phyloP scores from a whole-genome alignment of 1,284 basidiomycete genomes.

The Cutaneotrichosporon dermatis region DNA sequence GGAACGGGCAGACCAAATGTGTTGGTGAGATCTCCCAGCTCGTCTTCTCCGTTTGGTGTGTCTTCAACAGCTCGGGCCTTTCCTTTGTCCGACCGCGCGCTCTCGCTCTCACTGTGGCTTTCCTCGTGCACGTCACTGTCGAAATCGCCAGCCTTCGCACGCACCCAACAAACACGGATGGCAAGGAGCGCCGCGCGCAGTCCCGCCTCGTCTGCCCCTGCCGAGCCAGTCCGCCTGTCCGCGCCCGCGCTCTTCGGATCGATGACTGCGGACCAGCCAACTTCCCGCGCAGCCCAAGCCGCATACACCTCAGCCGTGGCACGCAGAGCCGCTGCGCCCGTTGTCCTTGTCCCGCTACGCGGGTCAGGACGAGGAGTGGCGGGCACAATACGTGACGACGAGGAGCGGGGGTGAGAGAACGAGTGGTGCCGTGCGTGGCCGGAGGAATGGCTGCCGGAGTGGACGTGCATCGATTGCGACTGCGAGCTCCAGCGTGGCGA shows the following conservation, averaged over 20 bases:
- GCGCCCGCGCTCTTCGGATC: slow-evolving; percentile 36
- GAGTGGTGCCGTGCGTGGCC: neutral
- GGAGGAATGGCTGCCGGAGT: no score
- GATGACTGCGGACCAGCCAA: slow-evolving; percentile 48
- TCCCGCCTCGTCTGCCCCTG: slow-evolving; percentile 41
- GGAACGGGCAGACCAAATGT: neutral
- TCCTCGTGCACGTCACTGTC: slow-evolving; percentile 2
- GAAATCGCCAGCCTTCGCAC: slow-evolving; percentile 24
- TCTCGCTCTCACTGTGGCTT: slow-evolving; percentile 31
- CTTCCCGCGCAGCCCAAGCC: slow-evolving; percentile 47
- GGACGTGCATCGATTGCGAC: neutral
- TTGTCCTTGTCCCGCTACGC: slow-evolving; percentile 15
- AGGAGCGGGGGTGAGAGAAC: no score
- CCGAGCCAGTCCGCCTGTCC: slow-evolving; percentile 39
- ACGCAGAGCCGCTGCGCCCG: slow-evolving; percentile 31
- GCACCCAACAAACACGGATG: slow-evolving; percentile 41
- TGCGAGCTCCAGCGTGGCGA: no score
- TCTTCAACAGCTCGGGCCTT: no score
- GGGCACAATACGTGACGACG: slow-evolving; percentile 2
- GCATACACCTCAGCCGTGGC: slow-evolving; percentile 48
- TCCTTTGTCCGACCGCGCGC: no score
- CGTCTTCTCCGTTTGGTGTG: no score
- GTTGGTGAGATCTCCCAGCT: no score
- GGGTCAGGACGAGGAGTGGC: slow-evolving; percentile 1
- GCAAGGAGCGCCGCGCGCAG: slow-evolving; percentile 42